These are phyloP conservation scores for Elongisporangium anandrum DNA, from an alignment of 352 stramenopile genomes.

Conservation along the genomic window DNA sequence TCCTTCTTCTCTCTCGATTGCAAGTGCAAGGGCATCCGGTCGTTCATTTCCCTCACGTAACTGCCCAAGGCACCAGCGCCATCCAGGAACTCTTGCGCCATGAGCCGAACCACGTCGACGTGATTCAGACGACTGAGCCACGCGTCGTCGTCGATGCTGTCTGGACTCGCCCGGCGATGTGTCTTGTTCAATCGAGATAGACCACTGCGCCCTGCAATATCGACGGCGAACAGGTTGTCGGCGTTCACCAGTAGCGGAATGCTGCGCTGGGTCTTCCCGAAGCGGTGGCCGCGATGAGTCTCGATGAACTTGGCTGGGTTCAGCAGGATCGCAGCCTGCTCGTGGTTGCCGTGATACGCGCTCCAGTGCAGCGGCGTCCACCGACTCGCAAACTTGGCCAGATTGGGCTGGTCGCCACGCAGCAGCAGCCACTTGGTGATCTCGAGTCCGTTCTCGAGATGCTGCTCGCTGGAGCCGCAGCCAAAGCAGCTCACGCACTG, in stretches of 20 bases:
- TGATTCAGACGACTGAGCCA: slow-evolving; percentile 69
- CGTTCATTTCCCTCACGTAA: slow-evolving; percentile 68
- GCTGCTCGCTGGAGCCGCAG: slow-evolving; percentile 47
- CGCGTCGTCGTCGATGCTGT: slow-evolving; percentile 7
- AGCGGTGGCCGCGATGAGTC: neutral
- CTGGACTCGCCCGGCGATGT: neutral
- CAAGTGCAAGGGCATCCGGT: slow-evolving; percentile 18
- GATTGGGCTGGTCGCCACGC: slow-evolving; percentile 66
- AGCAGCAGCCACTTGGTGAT: slow-evolving; percentile 56
- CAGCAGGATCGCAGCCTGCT: slow-evolving; percentile 50
- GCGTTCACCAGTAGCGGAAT: slow-evolving; percentile 56
- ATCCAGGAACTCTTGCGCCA: slow-evolving; percentile 53
- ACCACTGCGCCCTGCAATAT: slow-evolving; percentile 55
- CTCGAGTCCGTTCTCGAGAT: slow-evolving; percentile 60
- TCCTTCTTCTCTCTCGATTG: slow-evolving; percentile 2
- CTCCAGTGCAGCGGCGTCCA: slow-evolving; percentile 76
- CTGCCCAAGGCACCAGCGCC: slow-evolving; percentile 26
- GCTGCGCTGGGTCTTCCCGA: slow-evolving; percentile 39
- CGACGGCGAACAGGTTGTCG: slow-evolving; percentile 55
- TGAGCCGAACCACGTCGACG: slow-evolving; percentile 32
- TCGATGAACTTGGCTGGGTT: slow-evolving; percentile 20
- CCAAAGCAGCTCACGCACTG: slow-evolving; percentile 80
- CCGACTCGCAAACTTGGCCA: slow-evolving; percentile 58
- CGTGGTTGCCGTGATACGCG: slow-evolving; percentile 74
- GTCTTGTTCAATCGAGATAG: slow-evolving; percentile 39